These are phyloP conservation scores for Candida adriatica DNA, from an alignment of 805 yeast species.

Conservation along the genomic window DNA sequence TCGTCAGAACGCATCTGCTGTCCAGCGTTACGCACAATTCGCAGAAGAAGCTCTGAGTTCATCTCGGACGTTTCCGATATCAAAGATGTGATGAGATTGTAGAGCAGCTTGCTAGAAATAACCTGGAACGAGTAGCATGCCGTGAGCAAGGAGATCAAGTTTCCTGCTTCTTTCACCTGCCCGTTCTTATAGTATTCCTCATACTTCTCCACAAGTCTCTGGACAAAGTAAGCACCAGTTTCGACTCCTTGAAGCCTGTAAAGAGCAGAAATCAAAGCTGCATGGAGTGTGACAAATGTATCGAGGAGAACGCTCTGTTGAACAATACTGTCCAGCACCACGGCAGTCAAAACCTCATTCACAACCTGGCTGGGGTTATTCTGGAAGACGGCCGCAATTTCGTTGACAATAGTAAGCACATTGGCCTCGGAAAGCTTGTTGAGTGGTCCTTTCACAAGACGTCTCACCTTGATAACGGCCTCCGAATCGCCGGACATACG, in stretches of 20 bases:
- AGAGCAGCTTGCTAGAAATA: slow-evolving; percentile 64
- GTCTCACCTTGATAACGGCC: slow-evolving; percentile 43
- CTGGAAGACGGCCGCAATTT: slow-evolving; percentile 56
- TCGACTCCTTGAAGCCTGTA: slow-evolving; percentile 79
- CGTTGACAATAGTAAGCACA: slow-evolving; percentile 59
- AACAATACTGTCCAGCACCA: slow-evolving; percentile 57
- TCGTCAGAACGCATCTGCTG: slow-evolving; percentile 85
- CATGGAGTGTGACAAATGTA: slow-evolving; percentile 70
- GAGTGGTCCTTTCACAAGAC: slow-evolving; percentile 71
- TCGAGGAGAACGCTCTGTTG: slow-evolving; percentile 66
- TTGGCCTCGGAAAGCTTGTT: slow-evolving; percentile 90
- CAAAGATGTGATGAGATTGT: slow-evolving; percentile 60
- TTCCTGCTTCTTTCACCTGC: slow-evolving; percentile 47
- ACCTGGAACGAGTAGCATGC: slow-evolving; percentile 74
- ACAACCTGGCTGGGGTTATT: slow-evolving; percentile 75
- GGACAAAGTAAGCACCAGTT: slow-evolving; percentile 83
- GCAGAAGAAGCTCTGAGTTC: slow-evolving; percentile 71
- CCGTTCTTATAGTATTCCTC: slow-evolving; percentile 36
- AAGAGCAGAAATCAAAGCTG: slow-evolving; percentile 68
- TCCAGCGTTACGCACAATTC: slow-evolving; percentile 72
- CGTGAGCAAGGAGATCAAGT: slow-evolving; percentile 67
- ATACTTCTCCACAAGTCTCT: slow-evolving; percentile 67
- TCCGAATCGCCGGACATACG: slow-evolving; percentile 38
- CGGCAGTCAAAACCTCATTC: slow-evolving; percentile 57
- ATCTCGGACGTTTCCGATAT: slow-evolving; percentile 53